Evolutionary conservation across 257 asterid species (phyloP).

Genomic region (Asclepias syriaca): DNA sequence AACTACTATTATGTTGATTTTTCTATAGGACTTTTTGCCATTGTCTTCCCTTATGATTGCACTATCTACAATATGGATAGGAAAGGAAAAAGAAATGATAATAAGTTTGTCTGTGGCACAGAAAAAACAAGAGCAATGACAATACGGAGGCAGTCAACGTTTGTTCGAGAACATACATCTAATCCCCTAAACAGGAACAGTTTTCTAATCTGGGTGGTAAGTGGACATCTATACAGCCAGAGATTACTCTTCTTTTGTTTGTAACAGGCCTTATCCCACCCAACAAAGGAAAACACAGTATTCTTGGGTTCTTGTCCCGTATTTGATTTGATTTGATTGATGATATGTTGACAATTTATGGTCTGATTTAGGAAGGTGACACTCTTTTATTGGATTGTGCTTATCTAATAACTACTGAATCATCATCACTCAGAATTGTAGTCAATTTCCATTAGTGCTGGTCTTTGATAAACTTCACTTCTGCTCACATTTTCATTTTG

Average conservation of each 20-base stretch:
- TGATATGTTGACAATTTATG: neutral
- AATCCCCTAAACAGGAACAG: conserved; percentile 60
- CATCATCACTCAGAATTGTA: neutral
- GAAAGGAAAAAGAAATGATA: neutral
- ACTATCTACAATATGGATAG: neutral
- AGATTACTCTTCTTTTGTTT: neutral
- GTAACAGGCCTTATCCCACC: too few species aligned
- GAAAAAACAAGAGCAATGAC: conserved; percentile 71
- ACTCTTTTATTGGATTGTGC: neutral
- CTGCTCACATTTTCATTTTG: neutral
- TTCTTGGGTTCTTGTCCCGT: neutral
- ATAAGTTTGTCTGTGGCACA: conserved; percentile 24
- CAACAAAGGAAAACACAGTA: too few species aligned
- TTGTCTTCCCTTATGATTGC: neutral
- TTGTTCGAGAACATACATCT: conserved; percentile 80
- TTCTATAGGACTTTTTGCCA: too few species aligned
- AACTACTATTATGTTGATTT: neutral
- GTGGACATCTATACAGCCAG: conserved; percentile 18
- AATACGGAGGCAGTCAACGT: conserved; percentile 75
- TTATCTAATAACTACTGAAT: neutral
- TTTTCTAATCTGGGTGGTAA: conserved; percentile 82
- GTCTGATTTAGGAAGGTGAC: neutral
- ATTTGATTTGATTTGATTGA: neutral
- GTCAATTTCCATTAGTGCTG: neutral
- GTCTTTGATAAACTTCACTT: neutral